These are phyloP conservation scores for Medicago ruthenica DNA, from an alignment of 306 rosid genomes.

Conservation along the genomic window DNA sequence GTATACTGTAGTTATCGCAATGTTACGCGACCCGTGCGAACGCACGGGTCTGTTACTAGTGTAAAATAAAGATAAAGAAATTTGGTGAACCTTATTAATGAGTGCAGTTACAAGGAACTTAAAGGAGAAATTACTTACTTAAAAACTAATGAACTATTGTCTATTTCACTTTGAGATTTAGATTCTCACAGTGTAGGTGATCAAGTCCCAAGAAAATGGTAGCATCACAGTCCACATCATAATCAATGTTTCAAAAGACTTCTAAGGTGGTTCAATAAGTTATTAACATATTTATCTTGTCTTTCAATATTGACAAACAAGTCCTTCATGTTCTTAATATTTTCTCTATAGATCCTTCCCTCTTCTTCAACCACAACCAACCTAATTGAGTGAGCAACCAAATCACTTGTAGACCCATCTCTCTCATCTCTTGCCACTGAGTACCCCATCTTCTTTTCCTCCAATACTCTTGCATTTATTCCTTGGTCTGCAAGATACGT, in stretches of 20 bases:
- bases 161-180: not conserved
- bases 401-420: conserved; percentile 44
- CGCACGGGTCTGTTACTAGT: too few relatives aligned
- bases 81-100: too few relatives aligned
- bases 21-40: too few relatives aligned
- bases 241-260: not conserved
- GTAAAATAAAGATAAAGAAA: too few relatives aligned
- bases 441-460: conserved; percentile 50
- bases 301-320: conserved; percentile 23
- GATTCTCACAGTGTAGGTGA: too few relatives aligned
- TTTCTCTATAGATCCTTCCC: conserved; percentile 48
- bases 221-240: not conserved
- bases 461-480: conserved; percentile 45
- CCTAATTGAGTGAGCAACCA: conserved; percentile 47
- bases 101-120: too few relatives aligned
- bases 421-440: conserved; percentile 41
- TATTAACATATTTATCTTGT: conserved; percentile 30
- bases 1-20: too few relatives aligned
- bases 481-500: conserved; percentile 43
- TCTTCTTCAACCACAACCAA: conserved; percentile 43
- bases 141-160: too few relatives aligned
- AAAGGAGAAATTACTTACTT: not conserved
- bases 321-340: conserved; percentile 42
- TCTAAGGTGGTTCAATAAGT: conserved; percentile 31
- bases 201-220: not conserved